Percentiles rank a stretch among this genome's conserved stretches.
Conservation (phyloP, 83 land plant genomes). For the Picea abies region DNA sequence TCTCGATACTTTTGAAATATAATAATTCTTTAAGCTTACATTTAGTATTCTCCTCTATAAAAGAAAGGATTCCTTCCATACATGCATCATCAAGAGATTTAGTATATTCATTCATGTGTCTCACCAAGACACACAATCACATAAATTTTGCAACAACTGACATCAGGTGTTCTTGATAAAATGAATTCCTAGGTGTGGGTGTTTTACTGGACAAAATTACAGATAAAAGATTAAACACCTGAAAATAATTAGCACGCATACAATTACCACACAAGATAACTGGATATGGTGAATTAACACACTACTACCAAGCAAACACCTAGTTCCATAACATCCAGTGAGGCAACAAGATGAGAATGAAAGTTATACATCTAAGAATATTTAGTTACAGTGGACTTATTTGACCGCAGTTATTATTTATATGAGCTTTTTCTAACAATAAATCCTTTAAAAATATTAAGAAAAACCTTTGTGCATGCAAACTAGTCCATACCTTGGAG, state of each 20-base stretch:
- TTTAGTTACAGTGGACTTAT: background rate
- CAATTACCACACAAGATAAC: background rate
- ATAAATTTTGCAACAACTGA: background rate
- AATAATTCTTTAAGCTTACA: too few relatives aligned
- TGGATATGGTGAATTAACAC: background rate
- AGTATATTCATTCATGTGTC: background rate
- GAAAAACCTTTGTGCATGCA: background rate
- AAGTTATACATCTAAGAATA: background rate
- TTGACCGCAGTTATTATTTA: background rate
- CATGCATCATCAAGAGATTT: too few relatives aligned
- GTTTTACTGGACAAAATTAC: background rate
- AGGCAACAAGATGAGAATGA: background rate
- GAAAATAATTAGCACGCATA: background rate
- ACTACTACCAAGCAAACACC: background rate
- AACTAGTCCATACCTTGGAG: constrained; percentile 56
- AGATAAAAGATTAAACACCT: background rate
- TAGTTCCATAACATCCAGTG: background rate
- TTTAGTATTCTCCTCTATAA: too few relatives aligned
- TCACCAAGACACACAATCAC: background rate
- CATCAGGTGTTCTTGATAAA: background rate
- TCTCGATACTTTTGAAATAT: too few relatives aligned
- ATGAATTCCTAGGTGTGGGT: background rate
- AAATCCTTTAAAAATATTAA: background rate
- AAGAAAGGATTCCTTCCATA: too few relatives aligned
- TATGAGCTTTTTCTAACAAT: background rate